phyloP scores from a whole-genome alignment of 257 asterid genomes.

The Vinca minor region DNA sequence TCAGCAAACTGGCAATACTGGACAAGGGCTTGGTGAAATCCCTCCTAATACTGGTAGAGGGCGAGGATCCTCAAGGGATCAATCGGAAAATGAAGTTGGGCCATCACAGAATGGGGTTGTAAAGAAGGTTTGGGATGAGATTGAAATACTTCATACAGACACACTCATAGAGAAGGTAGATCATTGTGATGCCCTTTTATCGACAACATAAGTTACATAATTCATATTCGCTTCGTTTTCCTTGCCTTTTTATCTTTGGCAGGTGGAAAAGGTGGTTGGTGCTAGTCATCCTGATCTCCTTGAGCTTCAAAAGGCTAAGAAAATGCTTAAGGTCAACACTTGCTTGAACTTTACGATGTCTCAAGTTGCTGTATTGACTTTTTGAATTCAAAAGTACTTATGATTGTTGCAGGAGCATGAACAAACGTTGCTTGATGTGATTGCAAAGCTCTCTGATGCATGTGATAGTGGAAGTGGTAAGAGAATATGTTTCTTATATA shows the following conservation, averaged over 20 bases:
- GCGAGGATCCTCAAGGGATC: slow-evolving; percentile 38
- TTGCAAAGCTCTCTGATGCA: slow-evolving; percentile 69
- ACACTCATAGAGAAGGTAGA: slow-evolving; percentile 76
- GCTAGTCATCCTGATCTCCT: slow-evolving; percentile 67
- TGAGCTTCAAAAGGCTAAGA: slow-evolving; percentile 86
- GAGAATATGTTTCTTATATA: slow-evolving; percentile 10
- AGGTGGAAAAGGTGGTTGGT: slow-evolving; percentile 88
- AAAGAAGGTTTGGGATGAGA: slow-evolving; percentile 42
- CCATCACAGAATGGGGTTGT: slow-evolving; percentile 44
- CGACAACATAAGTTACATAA: neutral
- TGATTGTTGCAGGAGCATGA: slow-evolving; percentile 74
- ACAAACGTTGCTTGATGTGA: slow-evolving; percentile 64
- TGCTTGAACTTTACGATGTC: slow-evolving; percentile 3
- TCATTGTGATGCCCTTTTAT: neutral
- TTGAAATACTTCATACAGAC: slow-evolving; percentile 81
- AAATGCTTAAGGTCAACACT: slow-evolving; percentile 66
- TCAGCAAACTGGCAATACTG: slow-evolving; percentile 36
- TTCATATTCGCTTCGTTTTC: slow-evolving; percentile 6
- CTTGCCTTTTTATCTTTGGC: slow-evolving; percentile 16
- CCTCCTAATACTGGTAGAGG: slow-evolving; percentile 43
- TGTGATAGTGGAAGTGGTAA: slow-evolving; percentile 64
- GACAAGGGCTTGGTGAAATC: slow-evolving; percentile 27
- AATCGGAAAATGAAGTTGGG: slow-evolving; percentile 35
- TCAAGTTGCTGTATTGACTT: slow-evolving; percentile 6
- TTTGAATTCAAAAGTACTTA: slow-evolving; percentile 14